Evolutionary conservation across 1,284 basidiomycete species (phyloP).

Genomic region (Ceratobasidium sp.): DNA sequence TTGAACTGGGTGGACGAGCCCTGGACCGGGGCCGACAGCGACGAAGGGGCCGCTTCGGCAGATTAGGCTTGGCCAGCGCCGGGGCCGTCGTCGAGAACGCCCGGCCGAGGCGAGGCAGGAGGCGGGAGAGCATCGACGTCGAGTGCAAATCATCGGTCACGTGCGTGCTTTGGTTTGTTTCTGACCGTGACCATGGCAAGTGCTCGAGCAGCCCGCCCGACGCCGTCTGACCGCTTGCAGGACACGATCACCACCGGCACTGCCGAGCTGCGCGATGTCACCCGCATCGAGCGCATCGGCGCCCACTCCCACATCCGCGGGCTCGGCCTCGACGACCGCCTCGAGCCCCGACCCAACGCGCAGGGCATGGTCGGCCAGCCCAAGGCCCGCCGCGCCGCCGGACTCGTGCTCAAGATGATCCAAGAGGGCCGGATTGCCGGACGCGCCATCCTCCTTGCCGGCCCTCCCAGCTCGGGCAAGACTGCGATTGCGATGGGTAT

Average conservation of each 20-base stretch:
- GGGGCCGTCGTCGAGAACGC: conserved; percentile 19
- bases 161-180: not conserved
- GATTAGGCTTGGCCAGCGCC: conserved; percentile 18
- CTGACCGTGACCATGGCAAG: conserved; percentile 9
- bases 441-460: conserved; percentile 93
- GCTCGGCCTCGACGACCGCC: conserved; percentile 88
- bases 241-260: conserved; percentile 70
- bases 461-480: conserved; percentile 95
- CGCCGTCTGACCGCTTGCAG: not conserved
- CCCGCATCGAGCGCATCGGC: conserved; percentile 96
- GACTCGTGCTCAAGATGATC: conserved; percentile 98
- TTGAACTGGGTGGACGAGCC: conserved; percentile 71
- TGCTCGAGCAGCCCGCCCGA: not conserved
- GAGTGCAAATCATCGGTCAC: not conserved
- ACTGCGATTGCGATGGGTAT: conserved; percentile 95
- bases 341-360: conserved; percentile 86
- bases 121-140: conserved; percentile 8
- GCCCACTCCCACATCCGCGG: conserved; percentile 98
- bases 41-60: conserved; percentile 22
- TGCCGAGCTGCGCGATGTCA: conserved; percentile 84
- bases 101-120: conserved; percentile 9
- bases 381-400: conserved; percentile 94
- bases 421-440: conserved; percentile 95
- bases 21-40: conserved; percentile 27
- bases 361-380: conserved; percentile 98